Conservation (phyloP, 495 filamentous ascomycete species). For the Apodospora peruviana region DNA sequence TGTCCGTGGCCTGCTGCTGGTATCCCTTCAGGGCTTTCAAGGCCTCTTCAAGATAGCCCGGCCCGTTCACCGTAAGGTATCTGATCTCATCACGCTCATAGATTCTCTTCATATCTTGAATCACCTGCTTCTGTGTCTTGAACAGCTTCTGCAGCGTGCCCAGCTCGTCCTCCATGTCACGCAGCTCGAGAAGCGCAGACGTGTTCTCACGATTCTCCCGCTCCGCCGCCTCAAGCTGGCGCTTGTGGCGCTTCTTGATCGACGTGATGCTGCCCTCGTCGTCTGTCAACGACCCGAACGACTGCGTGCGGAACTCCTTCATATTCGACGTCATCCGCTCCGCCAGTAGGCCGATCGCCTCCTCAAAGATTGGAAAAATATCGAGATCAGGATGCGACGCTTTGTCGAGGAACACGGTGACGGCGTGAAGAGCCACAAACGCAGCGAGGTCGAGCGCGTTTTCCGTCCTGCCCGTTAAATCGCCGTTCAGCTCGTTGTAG, state of each 20-base stretch:
- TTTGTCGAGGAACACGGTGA: constrained; percentile 55
- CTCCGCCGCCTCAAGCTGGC: constrained; percentile 46
- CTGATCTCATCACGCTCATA: constrained; percentile 28
- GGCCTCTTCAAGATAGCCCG: constrained; percentile 45
- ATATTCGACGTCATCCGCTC: constrained; percentile 60
- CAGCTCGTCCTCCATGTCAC: constrained; percentile 64
- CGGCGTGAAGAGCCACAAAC: constrained; percentile 55
- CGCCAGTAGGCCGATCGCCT: constrained; percentile 60
- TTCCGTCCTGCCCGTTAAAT: constrained; percentile 58
- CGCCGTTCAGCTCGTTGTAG: constrained; percentile 64
- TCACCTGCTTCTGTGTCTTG: constrained; percentile 46
- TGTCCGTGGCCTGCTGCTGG: constrained; percentile 49
- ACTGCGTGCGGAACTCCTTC: constrained; percentile 53
- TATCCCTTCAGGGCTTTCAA: constrained; percentile 51
- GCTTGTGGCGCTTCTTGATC: constrained; percentile 45
- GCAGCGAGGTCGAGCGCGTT: constrained; percentile 59
- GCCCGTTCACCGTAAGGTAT: constrained; percentile 31
- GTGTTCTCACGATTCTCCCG: constrained; percentile 56
- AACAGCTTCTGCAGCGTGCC: constrained; percentile 54
- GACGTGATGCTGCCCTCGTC: constrained; percentile 36
- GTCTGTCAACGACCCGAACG: constrained; percentile 37
- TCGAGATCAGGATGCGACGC: constrained; percentile 56
- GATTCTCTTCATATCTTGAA: constrained; percentile 43
- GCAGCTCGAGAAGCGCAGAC: constrained; percentile 57
- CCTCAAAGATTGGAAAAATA: constrained; percentile 62